A percentile compares a stretch with the other conserved stretches of the same genome.
Conservation (phyloP, 2,329 filamentous ascomycete species). For the Fusarium virguliforme region DNA sequence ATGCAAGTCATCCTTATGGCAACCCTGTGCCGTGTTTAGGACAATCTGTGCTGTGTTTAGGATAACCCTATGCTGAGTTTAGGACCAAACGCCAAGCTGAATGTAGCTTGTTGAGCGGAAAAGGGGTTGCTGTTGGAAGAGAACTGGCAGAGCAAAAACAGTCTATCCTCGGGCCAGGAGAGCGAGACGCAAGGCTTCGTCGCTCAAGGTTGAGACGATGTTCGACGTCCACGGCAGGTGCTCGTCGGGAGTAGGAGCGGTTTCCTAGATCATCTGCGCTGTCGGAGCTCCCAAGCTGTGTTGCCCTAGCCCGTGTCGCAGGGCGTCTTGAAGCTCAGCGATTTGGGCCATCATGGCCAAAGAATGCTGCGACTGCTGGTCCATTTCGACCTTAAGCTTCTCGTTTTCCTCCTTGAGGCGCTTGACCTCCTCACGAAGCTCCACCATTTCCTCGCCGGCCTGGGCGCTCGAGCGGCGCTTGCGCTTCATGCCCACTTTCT, state of each 20-base stretch:
- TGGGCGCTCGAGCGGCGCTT: conserved; percentile 60
- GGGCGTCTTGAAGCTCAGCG: conserved; percentile 62
- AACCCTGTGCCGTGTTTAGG: conserved; percentile 29
- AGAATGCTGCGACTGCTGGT: conserved; percentile 65
- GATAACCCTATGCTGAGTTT: conserved; percentile 30
- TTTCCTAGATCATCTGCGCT: conserved; percentile 60
- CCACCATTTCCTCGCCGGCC: conserved; percentile 64
- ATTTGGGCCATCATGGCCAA: conserved; percentile 67
- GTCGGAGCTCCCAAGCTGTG: conserved; percentile 58
- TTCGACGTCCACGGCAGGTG: background rate
- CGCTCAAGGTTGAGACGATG: conserved; percentile 6
- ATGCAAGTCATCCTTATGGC: conserved; percentile 27
- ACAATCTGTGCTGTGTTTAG: background rate
- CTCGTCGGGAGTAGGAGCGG: background rate
- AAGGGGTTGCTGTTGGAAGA: conserved; percentile 4
- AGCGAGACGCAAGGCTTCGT: conserved; percentile 20
- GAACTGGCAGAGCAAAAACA: conserved; percentile 11
- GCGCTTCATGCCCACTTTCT: conserved; percentile 64
- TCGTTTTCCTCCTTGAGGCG: conserved; percentile 76
- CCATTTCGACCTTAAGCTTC: conserved; percentile 68
- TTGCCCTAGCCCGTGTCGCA: conserved; percentile 56
- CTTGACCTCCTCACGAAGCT: conserved; percentile 77
- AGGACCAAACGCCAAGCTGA: conserved; percentile 45
- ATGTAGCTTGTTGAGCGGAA: conserved; percentile 22
- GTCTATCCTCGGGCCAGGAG: conserved; percentile 27